Percentiles rank a stretch among this genome's conserved stretches.
Evolutionary conservation across 768 basidiomycete genomes (phyloP).

Genomic region (Tricholoma hemisulphureum): DNA sequence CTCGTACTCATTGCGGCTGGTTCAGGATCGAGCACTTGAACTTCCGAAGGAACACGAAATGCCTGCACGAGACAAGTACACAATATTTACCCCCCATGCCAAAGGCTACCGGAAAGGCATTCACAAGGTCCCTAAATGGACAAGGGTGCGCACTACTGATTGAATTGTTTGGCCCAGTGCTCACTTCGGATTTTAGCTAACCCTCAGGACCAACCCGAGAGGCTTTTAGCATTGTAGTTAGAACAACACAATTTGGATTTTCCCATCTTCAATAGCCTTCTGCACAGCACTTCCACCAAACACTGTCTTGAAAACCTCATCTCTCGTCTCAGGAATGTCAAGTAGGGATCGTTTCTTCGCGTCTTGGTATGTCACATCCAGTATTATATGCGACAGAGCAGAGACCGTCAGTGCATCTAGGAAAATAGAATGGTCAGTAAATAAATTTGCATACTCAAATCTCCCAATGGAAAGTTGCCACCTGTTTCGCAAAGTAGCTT

Average conservation of each 20-base stretch:
- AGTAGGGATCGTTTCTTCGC: slow-evolving; percentile 72
- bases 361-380: slow-evolving; percentile 74
- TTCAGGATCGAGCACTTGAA: slow-evolving; percentile 67
- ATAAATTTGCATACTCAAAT: neutral
- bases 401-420: slow-evolving; percentile 70
- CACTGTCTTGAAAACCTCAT: slow-evolving; percentile 75
- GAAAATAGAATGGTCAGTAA: slow-evolving; percentile 11
- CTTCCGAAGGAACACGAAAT: slow-evolving; percentile 95
- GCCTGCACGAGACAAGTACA: slow-evolving; percentile 93
- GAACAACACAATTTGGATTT: slow-evolving; percentile 78
- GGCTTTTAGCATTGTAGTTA: slow-evolving; percentile 70
- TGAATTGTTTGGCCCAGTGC: neutral
- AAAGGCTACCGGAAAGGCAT: slow-evolving; percentile 89
- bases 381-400: slow-evolving; percentile 79
- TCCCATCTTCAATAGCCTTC: slow-evolving; percentile 66
- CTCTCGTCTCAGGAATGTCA: slow-evolving; percentile 81
- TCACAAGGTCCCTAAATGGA: slow-evolving; percentile 98
- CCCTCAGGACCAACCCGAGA: slow-evolving; percentile 82
- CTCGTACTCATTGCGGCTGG: neutral
- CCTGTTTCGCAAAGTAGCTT: slow-evolving; percentile 78
- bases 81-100: slow-evolving; percentile 70
- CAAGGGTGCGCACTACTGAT: slow-evolving; percentile 57
- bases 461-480: slow-evolving; percentile 27
- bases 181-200: slow-evolving; percentile 51
- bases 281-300: slow-evolving; percentile 61